These are phyloP conservation scores for Penicillium angulare DNA, from an alignment of 495 filamentous ascomycete genomes.

Conservation along the genomic window DNA sequence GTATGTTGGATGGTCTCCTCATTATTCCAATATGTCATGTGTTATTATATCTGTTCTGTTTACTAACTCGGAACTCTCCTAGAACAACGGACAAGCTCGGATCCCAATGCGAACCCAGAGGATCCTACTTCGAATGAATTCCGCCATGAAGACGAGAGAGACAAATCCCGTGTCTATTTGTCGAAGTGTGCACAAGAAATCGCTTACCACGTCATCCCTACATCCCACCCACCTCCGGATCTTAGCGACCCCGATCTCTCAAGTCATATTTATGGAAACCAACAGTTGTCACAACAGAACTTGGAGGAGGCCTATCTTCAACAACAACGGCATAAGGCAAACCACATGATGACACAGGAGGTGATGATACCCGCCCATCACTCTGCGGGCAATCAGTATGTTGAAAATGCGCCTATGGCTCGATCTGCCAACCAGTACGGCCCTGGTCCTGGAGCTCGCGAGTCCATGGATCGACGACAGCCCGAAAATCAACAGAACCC, in stretches of 20 bases:
- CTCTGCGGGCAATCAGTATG: slow-evolving; percentile 40
- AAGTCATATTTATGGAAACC: slow-evolving; percentile 45
- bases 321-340: slow-evolving; percentile 45
- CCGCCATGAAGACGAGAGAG: slow-evolving; percentile 52
- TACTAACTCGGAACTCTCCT: background rate
- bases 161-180: slow-evolving; percentile 51
- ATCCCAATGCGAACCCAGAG: slow-evolving; percentile 35
- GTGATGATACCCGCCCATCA: slow-evolving; percentile 48
- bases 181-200: slow-evolving; percentile 56
- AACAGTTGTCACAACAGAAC: slow-evolving; percentile 46
- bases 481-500: slow-evolving; percentile 39
- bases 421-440: slow-evolving; percentile 33
- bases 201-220: slow-evolving; percentile 53
- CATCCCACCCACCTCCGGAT: slow-evolving; percentile 46
- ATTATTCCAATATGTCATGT: background rate
- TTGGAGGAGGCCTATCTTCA: slow-evolving; percentile 52
- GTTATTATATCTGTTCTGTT: background rate
- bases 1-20: too few relatives aligned
- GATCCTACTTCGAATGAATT: slow-evolving; percentile 51
- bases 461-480: slow-evolving; percentile 35
- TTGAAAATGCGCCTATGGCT: slow-evolving; percentile 39
- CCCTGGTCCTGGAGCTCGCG: slow-evolving; percentile 23
- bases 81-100: slow-evolving; percentile 40
- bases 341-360: slow-evolving; percentile 46
- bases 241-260: slow-evolving; percentile 47